Base-by-base conservation (phyloP, 805 yeast species). In the Pichia cabralensis region DNA sequence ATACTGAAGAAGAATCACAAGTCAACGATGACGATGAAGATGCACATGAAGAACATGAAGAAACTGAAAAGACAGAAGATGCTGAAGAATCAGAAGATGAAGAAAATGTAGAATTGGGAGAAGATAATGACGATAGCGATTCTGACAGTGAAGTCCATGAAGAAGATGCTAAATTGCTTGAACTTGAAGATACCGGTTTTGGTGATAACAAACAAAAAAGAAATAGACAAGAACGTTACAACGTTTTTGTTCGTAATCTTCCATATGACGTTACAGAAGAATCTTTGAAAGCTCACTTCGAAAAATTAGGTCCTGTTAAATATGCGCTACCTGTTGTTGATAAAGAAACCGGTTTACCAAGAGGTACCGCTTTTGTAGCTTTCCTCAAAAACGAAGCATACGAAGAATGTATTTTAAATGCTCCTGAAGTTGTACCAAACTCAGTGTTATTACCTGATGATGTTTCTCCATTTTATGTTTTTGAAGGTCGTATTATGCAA, bases 321-420 rank as follows among this genome's bases (percentile, higher is more conserved):
- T 92, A 86, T 54, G 98, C 98, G 1, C 67, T 92, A 29, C 96
- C 97, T 0, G 98, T 92, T 11, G 66, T 80, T 42, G 98, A 92
- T 51, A 81, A 67, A 50, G 80, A 67, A 36, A 77, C 95, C 3
- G 94, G 94, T 6, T 62, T 83, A 40, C 89, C 97, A 10, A 82
- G 70, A 54, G 98, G 98, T 42, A 80, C 96, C 1, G 98, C 96
- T 0, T 92, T 92, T 54, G 95, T 92, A 28, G 94, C 95, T 0
- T 92, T 92, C 53, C 58, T 55, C 33, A 62, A 68, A 16, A 73
- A 71, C 35, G 75, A 68, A 5, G 72, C 80, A 3, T 82, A 74
- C 48, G 67, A 68, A 22, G 68, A 71, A 34, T 88, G 96, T 60
- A 53, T 88, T 23, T 64, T 65, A 5, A 69, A 75, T 48, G 95